Evolutionary conservation across 176 grass and related monocot genomes (phyloP), one percentile per base, ranked within the genome.

Genomic region (Aegilops sharonensis): DNA sequence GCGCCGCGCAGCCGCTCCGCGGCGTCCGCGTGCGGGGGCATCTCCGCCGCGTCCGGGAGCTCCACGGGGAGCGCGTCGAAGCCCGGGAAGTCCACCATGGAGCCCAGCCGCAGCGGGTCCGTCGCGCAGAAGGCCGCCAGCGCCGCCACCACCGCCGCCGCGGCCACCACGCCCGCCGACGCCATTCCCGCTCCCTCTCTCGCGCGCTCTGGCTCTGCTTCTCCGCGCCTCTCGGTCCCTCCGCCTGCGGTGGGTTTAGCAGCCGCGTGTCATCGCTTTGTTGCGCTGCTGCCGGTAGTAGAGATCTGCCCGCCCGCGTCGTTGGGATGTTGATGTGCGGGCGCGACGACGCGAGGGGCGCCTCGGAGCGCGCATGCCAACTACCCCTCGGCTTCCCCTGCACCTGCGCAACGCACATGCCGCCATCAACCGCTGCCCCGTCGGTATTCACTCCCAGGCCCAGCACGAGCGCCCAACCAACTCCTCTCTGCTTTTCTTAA

Each of bases 21-120:
- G 0, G 52, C 0, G 86, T 98, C 96, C 71, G 77, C 65, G 29
- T 85, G 91, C 9, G 68, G 72, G 7, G 92, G 93, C 40, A 98
- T 66, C 65, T 94, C 91, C 4, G 88, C 75, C 82, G 75, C 84
- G 7, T 75, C 71, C 1, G 91, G 78, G 23, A 95, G 69, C 34
- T 98, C 88, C 0, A 94, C 90, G 43, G 30, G 18, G 81, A 92
- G 88, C 43, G 70, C 83, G 75, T 94, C 96, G 84, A 98, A 98
- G 17, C 93, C 93, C 24, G 96, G 96, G 66, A 95, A 98, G 17
- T 92, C 90, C 31, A 64, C 96, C 93, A 98, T 94, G 83, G 91
- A 83, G 32, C 96, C 72, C 39, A 68, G 81, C 73, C 90, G 90
- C 29, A 95, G 86, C 83, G 96, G 96, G 72, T 98, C 96, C 80